These are phyloP conservation scores for Isoetes taiwanensis DNA, from an alignment of 75 land plant genomes.

Conservation along the genomic window DNA sequence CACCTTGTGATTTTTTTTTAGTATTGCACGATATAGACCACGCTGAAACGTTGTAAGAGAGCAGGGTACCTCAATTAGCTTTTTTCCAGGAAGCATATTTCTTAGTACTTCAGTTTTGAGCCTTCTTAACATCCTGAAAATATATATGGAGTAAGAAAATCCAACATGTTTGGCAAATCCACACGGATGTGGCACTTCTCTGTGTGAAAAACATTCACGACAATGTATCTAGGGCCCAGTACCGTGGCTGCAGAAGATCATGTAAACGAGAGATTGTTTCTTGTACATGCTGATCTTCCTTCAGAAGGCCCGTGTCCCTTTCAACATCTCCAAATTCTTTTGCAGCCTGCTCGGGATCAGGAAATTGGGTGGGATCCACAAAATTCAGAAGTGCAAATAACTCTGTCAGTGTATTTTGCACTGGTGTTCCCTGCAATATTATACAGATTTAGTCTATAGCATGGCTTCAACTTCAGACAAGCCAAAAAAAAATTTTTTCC, in stretches of 20 bases:
- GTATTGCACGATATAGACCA: constrained; percentile 16
- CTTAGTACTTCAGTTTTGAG: constrained; percentile 21
- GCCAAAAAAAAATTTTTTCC: background rate
- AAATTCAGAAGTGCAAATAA: constrained; percentile 28
- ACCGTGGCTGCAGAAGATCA: constrained; percentile 30
- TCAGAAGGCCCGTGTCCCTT: background rate
- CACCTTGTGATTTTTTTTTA: constrained; percentile 26
- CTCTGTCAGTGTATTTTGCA: constrained; percentile 30
- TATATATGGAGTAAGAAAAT: background rate
- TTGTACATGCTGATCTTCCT: background rate
- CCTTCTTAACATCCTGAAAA: constrained; percentile 25
- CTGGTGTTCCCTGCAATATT: constrained; percentile 24
- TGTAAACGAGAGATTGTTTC: constrained; percentile 21
- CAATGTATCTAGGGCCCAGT: background rate
- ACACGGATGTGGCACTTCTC: too few species aligned
- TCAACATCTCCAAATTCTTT: constrained; percentile 21
- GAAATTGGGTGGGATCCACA: constrained; percentile 23
- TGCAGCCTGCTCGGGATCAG: constrained; percentile 25
- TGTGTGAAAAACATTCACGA: background rate
- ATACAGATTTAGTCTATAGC: background rate
- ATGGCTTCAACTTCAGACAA: background rate
- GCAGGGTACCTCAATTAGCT: constrained; percentile 22
- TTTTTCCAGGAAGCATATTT: constrained; percentile 25
- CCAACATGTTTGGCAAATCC: background rate
- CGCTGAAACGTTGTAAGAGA: constrained; percentile 22